A percentile compares a stretch with the other conserved stretches of the same genome.
These are phyloP conservation scores for Hyaloscypha finlandica DNA, from an alignment of 495 filamentous ascomycete species.

Conservation along the genomic window DNA sequence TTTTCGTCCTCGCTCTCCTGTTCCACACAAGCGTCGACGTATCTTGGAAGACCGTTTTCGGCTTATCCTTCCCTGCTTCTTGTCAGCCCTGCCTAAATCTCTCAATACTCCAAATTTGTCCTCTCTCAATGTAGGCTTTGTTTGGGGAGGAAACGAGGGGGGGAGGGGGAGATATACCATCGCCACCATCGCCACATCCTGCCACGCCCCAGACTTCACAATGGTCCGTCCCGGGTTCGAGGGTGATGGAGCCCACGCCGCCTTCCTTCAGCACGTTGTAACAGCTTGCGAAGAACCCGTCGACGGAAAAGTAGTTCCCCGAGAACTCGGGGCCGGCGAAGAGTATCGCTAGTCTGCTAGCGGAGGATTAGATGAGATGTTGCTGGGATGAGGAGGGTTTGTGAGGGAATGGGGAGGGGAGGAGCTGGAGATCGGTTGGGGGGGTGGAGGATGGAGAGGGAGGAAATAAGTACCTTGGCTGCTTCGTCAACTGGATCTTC, in stretches of 20 bases:
- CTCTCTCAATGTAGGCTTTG: too few relatives aligned
- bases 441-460: background rate
- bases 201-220: background rate
- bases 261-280: background rate
- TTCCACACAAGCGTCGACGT: background rate
- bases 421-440: too few relatives aligned
- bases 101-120: background rate
- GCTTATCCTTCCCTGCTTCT: background rate
- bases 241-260: background rate
- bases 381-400: too few relatives aligned
- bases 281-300: background rate
- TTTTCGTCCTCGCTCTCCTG: background rate
- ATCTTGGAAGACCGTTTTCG: background rate
- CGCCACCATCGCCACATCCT: background rate
- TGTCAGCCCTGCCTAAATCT: background rate
- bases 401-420: too few relatives aligned
- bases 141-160: too few relatives aligned
- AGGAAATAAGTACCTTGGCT: background rate
- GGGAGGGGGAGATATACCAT: background rate
- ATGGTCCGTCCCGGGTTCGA: background rate
- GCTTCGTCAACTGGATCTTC: background rate
- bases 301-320: background rate
- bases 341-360: background rate
- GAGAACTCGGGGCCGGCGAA: background rate
- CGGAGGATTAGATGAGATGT: too few relatives aligned